Evolutionary conservation across 352 stramenopile genomes (phyloP).

Genomic region (Phytopythium aichiense): DNA sequence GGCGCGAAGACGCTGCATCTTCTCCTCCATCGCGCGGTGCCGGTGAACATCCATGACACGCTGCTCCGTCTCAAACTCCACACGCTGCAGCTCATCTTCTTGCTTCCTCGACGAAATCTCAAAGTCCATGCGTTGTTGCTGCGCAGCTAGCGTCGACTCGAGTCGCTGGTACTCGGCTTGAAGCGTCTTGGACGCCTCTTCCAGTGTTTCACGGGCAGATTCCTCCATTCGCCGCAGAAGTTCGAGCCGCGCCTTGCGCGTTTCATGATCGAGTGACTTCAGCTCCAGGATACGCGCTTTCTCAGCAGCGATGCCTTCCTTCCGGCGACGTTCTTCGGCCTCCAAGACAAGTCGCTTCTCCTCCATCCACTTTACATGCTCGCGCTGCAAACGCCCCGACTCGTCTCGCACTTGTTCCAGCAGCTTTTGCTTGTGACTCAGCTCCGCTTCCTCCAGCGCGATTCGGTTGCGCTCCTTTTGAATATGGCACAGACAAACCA

Average conservation of each 20-base stretch:
- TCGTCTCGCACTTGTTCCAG: conserved; percentile 54
- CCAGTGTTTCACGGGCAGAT: conserved; percentile 52
- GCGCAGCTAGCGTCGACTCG: conserved; percentile 42
- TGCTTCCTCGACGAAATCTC: conserved; percentile 63
- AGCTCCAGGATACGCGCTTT: conserved; percentile 61
- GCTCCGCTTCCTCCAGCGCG: conserved; percentile 65
- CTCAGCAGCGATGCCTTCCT: conserved; percentile 56
- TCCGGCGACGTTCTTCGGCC: conserved; percentile 57
- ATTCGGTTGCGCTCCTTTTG: conserved; percentile 76
- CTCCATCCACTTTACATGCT: conserved; percentile 67
- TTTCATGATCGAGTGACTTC: conserved; percentile 72
- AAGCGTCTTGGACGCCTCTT: conserved; percentile 59
- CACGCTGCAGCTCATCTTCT: conserved; percentile 67
- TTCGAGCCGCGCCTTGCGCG: conserved; percentile 53
- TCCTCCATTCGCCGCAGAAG: conserved; percentile 57
- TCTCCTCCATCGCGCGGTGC: conserved; percentile 58
- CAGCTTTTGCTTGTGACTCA: conserved; percentile 59
- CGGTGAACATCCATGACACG: conserved; percentile 57
- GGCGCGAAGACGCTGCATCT: conserved; percentile 52
- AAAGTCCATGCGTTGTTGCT: conserved; percentile 63
- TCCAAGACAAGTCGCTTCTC: conserved; percentile 49
- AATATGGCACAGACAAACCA: not conserved
- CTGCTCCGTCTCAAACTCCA: conserved; percentile 73
- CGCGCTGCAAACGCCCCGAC: conserved; percentile 40
- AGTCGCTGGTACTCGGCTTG: conserved; percentile 58